Base-by-base conservation (phyloP, 257 asterid genomes). In the Gardenia jasminoides region DNA sequence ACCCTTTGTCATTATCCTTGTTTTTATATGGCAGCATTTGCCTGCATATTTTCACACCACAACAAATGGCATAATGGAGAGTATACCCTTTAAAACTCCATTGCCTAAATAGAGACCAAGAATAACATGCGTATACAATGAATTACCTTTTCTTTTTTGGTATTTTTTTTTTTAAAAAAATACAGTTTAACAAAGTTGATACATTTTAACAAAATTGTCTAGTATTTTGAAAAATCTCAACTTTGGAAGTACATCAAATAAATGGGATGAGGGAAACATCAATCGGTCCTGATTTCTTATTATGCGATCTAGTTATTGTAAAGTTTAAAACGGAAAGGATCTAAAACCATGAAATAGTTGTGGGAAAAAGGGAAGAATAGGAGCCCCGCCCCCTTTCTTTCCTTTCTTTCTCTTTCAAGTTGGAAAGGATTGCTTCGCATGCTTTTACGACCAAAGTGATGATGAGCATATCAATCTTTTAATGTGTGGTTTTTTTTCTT, bases 391-490 rank as follows among this genome's bases (percentile, higher is more conserved):
- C 48, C 10, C 20, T 50, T 13, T 33, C 43, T 47, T 13, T 72
- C 44, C 22, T 56, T 73, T 36, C 41, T 36, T 36, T 36, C 70
- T 70, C 77, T 70, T 83, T 80, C 20, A 75, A 82, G 83, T 78
- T 75, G 83, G 79, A 74, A 74, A 85, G 83, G 73, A 70, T 44
- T 80, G 79, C 62, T 78, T 64, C 70, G 75, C 76, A 74, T 77
- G 85, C 89, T 89, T 87, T 85, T 46, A 36, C 76, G 74, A 70
- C 76, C 76, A 70, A 24, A 50, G 58, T 44, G 31, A 15, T 20
- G 6, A 22, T 47, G 36, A 33, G 31, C 76, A 52, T 54, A 41
- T 64, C 56, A 44, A 10, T 76, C 66, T 61, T 52, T 64, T 54
- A 13, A 46, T 50, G 28, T 20, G 54, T 62, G 9, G 22, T 30